Evolutionary conservation across 1,284 basidiomycete genomes (phyloP).

Genomic region (Cryptococcus sp.): DNA sequence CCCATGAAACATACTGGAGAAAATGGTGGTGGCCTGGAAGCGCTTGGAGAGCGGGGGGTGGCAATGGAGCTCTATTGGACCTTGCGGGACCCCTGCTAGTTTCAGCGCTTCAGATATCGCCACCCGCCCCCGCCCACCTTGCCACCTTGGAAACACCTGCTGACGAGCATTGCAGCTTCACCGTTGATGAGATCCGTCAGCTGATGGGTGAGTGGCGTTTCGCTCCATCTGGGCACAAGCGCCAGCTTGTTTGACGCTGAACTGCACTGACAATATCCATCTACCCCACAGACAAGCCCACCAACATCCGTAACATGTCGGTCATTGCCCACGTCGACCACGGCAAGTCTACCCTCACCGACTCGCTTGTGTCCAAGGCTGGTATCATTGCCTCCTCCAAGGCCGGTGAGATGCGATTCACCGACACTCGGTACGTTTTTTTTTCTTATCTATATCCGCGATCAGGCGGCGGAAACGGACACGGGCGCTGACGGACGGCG

Average conservation of each 20-base stretch:
- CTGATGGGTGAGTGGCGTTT: no score
- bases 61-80: neutral
- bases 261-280: no score
- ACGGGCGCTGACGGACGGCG: neutral
- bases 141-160: no score
- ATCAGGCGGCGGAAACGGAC: neutral
- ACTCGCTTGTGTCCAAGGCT: constrained; percentile 98
- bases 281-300: no score
- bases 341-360: constrained; percentile 99
- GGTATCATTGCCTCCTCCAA: constrained; percentile 97
- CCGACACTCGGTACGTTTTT: constrained; percentile 66
- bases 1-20: neutral
- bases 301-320: constrained; percentile 25
- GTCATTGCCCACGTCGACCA: constrained; percentile 99
- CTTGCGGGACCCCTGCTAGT: no score
- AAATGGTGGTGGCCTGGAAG: neutral
- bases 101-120: no score
- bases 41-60: neutral
- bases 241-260: no score
- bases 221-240: no score
- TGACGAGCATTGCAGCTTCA: no score
- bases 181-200: no score
- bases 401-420: constrained; percentile 96
- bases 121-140: no score
- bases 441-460: no score